Percentiles rank a stretch among this genome's conserved stretches.
Conservation (phyloP, 2,329 filamentous ascomycete genomes). For the Lachnellula occidentalis region DNA sequence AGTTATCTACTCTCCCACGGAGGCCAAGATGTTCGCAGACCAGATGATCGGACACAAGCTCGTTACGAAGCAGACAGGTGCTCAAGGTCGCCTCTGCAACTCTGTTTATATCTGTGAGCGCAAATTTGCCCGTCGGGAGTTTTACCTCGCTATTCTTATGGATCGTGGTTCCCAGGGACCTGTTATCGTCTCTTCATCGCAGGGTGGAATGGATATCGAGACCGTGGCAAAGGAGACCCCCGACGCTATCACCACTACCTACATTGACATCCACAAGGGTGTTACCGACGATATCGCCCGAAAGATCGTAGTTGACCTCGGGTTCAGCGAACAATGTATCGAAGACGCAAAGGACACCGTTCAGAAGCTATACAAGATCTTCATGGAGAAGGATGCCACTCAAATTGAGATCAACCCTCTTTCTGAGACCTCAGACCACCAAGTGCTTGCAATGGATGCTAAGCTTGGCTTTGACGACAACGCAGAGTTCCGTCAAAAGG, state of each 20-base stretch:
- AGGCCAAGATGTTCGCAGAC: conserved; percentile 94
- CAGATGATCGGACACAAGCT: conserved; percentile 99
- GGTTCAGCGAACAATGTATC: conserved; percentile 97
- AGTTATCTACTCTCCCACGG: conserved; percentile 96
- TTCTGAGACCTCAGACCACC: conserved; percentile 95
- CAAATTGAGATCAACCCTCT: conserved; percentile 99
- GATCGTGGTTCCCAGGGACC: conserved; percentile 86
- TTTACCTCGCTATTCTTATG: conserved; percentile 98
- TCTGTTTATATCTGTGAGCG: conserved; percentile 99
- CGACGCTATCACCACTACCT: conserved; percentile 89
- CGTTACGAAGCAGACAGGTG: conserved; percentile 98
- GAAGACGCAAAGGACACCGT: conserved; percentile 93
- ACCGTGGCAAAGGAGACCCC: conserved; percentile 96
- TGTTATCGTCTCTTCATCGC: conserved; percentile 95
- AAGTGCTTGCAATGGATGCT: conserved; percentile 98
- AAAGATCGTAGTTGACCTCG: conserved; percentile 83
- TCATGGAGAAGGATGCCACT: conserved; percentile 96
- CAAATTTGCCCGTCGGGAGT: conserved; percentile 98
- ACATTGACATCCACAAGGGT: conserved; percentile 87
- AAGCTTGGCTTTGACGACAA: conserved; percentile 99
- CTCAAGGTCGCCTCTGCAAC: conserved; percentile 88
- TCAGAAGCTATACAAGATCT: conserved; percentile 98
- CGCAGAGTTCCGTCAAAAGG: conserved; percentile 96
- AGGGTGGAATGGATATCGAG: conserved; percentile 99
- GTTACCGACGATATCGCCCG: conserved; percentile 94